phyloP scores from a whole-genome alignment of 768 basidiomycete species.

The Xanthoconium purpureum region DNA sequence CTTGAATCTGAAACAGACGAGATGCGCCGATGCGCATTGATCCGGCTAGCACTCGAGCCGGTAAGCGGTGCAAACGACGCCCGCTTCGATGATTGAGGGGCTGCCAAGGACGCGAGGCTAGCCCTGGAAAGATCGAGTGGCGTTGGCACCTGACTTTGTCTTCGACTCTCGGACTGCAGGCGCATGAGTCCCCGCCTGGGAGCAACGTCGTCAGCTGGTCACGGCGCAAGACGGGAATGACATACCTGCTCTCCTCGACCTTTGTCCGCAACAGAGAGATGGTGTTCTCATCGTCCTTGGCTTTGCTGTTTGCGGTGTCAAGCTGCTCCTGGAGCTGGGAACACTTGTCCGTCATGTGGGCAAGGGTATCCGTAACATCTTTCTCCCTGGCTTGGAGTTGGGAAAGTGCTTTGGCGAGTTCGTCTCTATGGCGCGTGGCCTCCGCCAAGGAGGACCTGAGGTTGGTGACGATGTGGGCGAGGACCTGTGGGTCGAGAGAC shows the following conservation, averaged over 20 bases:
- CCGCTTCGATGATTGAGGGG: conserved; percentile 60
- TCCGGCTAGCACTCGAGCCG: conserved; percentile 45
- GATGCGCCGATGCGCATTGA: conserved; percentile 62
- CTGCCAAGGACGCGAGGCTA: conserved; percentile 35
- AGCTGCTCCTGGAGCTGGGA: conserved; percentile 56
- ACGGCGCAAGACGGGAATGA: not conserved
- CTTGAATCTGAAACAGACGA: conserved; percentile 71
- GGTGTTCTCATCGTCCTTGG: conserved; percentile 73
- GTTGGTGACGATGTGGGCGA: conserved; percentile 73
- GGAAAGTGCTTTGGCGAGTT: conserved; percentile 51
- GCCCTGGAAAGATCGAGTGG: conserved; percentile 58
- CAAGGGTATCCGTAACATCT: conserved; percentile 59
- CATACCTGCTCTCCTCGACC: conserved; percentile 83
- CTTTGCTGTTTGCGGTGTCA: conserved; percentile 46
- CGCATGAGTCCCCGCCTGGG: conserved; percentile 81
- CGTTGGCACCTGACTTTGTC: conserved; percentile 51
- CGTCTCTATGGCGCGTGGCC: conserved; percentile 69
- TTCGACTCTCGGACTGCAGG: conserved; percentile 72
- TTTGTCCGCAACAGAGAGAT: conserved; percentile 74
- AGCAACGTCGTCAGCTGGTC: conserved; percentile 4
- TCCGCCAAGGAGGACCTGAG: conserved; percentile 63
- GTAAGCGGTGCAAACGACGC: conserved; percentile 74
- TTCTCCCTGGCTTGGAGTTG: conserved; percentile 53
- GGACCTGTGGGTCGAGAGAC: conserved; percentile 69
- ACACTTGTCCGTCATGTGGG: conserved; percentile 65